Base-by-base conservation (phyloP, 2,329 filamentous ascomycete species). In the Ascochyta pisi region DNA sequence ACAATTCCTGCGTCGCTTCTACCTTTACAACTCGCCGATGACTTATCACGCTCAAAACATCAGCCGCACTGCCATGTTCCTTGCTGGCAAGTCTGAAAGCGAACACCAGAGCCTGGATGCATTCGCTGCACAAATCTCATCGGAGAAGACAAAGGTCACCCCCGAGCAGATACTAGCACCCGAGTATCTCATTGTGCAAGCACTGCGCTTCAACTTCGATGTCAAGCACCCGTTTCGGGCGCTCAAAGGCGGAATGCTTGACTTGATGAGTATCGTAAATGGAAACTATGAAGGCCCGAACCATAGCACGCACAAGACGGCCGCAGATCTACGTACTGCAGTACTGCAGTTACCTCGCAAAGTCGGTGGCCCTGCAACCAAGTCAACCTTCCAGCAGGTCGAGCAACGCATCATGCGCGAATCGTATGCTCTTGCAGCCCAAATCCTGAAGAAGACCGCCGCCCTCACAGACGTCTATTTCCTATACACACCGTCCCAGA, bases 381-480 rank as follows among this genome's bases (percentile, higher is more conserved):
- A 56, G 13, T 54, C 60, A 38, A 62, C 64, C 0, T 58, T 58
- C 9, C 53, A 62, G 26, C 65, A 65, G 3, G 60, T 79, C 7
- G 63, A 72, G 22, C 71, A 81, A 53, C 79, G 85, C 19, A 80
- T 87, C 46, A 78, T 79, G 26, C 16, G 15, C 6, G 81, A 81
- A 10, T 91, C 91, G 0, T 92, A 96, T 70, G 81, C 81, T n/a
- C 84, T 83, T 48, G 90, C 93, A 0, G 84, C 90, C 38, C 55
- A 70, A 13, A 71, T 68, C 3, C 65, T 78, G 23, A 78, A 79
- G 37, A 89, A 87, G 50, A 90, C 91, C 54, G 90, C 92, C 0
- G 80, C 96, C 46, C 83, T 97, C 58, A 96, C 94, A 24, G 95
- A 99, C 68, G 92, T 86, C n/a, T 98, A 98, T 78, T 97, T 98